Evolutionary conservation across 2,329 filamentous ascomycete genomes (phyloP).

Genomic region (Microdochium nivale): DNA sequence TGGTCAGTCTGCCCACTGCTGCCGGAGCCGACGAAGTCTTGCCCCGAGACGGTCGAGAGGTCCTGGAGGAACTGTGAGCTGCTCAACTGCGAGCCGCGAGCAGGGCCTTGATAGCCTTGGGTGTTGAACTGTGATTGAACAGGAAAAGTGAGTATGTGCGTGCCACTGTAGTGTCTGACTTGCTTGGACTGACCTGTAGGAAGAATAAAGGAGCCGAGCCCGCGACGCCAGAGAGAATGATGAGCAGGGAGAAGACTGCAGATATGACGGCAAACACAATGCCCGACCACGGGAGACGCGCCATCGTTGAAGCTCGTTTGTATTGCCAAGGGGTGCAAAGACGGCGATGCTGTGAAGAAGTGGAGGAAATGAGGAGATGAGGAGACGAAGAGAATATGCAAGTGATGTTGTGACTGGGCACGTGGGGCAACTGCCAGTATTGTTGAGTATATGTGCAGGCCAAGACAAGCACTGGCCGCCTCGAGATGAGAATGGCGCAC

Average conservation of each 20-base stretch:
- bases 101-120: not conserved
- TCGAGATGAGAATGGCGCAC: too few relatives aligned
- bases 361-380: not conserved
- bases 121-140: constrained; percentile 12
- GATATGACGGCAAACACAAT: constrained; percentile 14
- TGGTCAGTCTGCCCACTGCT: constrained; percentile 18
- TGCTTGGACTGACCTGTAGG: constrained; percentile 18
- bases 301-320: not conserved
- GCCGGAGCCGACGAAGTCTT: constrained; percentile 21
- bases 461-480: too few relatives aligned
- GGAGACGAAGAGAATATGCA: not conserved
- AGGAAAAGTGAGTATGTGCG: constrained; percentile 15
- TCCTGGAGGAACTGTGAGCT: constrained; percentile 21
- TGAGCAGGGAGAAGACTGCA: constrained; percentile 14
- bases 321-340: not conserved
- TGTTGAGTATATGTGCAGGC: too few relatives aligned
- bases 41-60: constrained; percentile 19
- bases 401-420: too few relatives aligned
- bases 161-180: constrained; percentile 16
- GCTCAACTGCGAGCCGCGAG: constrained; percentile 7
- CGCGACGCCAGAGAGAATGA: constrained; percentile 19
- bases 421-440: not conserved
- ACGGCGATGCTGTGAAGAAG: not conserved
- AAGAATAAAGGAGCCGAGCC: constrained; percentile 18
- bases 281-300: constrained; percentile 6